Percentiles rank a stretch among this genome's conserved stretches.
These are phyloP conservation scores for Peltaster fructicola DNA, from an alignment of 2,329 filamentous ascomycete genomes.

Conservation along the genomic window DNA sequence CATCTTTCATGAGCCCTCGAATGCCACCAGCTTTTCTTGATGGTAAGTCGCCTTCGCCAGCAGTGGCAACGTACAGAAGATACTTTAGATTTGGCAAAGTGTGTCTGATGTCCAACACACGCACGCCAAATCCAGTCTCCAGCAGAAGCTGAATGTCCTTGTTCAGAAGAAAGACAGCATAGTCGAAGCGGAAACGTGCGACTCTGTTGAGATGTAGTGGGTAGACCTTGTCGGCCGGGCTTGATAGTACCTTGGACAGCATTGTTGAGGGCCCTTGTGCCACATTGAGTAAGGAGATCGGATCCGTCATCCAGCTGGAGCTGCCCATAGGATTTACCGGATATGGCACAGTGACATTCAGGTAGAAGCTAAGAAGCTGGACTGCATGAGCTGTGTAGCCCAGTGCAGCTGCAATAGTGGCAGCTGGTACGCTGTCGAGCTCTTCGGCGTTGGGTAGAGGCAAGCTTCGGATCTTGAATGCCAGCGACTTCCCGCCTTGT, in stretches of 20 bases:
- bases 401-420: constrained; percentile 61
- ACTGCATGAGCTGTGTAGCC: constrained; percentile 64
- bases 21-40: constrained; percentile 37
- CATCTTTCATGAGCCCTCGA: constrained; percentile 24
- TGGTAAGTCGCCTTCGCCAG: constrained; percentile 48
- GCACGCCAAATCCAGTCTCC: constrained; percentile 46
- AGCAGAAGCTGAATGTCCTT: constrained; percentile 70
- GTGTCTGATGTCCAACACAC: constrained; percentile 76
- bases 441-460: constrained; percentile 58
- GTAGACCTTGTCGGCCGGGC: no score
- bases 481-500: constrained; percentile 43
- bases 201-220: constrained; percentile 60
- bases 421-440: constrained; percentile 53
- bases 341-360: constrained; percentile 64
- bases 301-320: constrained; percentile 56
- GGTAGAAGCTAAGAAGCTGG: constrained; percentile 62
- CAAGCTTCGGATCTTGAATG: constrained; percentile 69
- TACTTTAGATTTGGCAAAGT: constrained; percentile 90
- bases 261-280: no score
- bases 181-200: constrained; percentile 75
- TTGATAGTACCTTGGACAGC: no score
- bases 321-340: constrained; percentile 57
- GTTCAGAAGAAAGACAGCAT: constrained; percentile 90
- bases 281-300: constrained; percentile 35
- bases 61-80: constrained; percentile 72